These are phyloP conservation scores for Ceratonia siliqua DNA, from an alignment of 306 rosid genomes.

Conservation along the genomic window DNA sequence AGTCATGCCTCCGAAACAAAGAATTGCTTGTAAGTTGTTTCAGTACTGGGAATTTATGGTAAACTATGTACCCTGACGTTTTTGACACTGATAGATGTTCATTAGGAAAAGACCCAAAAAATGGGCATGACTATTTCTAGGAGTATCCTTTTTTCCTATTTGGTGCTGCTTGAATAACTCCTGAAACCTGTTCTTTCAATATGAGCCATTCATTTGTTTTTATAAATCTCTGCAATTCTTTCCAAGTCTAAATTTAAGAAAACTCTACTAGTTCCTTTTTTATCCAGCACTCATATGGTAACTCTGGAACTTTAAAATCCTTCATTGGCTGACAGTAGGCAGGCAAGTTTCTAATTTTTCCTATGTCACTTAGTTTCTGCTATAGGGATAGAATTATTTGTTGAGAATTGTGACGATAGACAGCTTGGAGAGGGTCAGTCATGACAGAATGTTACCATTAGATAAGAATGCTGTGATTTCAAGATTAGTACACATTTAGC, in stretches of 20 bases:
- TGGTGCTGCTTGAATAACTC: not conserved
- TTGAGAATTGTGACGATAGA: not conserved
- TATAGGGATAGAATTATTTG: not conserved
- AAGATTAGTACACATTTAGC: not conserved
- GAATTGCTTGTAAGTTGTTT: no score
- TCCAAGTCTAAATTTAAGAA: not conserved
- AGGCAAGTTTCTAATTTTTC: not conserved
- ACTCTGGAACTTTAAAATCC: not conserved
- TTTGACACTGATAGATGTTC: not conserved
- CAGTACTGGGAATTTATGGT: not conserved
- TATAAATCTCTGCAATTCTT: not conserved
- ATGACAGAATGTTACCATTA: not conserved
- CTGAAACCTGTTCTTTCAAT: constrained; percentile 5
- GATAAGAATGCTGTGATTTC: not conserved
- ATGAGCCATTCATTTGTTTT: not conserved
- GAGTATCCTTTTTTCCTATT: not conserved
- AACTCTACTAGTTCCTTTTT: not conserved
- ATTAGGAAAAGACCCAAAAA: not conserved
- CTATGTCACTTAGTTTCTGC: not conserved
- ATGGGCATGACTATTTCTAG: not conserved
- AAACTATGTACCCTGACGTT: not conserved
- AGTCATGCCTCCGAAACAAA: no score
- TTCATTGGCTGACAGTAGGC: not conserved
- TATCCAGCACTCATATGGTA: not conserved
- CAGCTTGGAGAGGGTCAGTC: not conserved